phyloP scores from a whole-genome alignment of 106 monocot species.

The Dendrobium chrysotoxum region DNA sequence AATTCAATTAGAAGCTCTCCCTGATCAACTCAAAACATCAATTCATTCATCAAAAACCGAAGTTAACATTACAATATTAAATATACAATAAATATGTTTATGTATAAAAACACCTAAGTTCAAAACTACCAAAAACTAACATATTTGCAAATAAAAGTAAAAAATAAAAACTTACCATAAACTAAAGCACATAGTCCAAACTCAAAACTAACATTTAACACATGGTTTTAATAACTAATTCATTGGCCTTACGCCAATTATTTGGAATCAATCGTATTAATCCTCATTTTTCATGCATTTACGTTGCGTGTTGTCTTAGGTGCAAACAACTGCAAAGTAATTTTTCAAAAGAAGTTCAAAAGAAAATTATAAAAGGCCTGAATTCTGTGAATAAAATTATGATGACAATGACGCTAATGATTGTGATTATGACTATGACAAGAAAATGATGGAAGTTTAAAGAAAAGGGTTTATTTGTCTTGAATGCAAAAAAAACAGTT shows the following conservation, averaged over 20 bases:
- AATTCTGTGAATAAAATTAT: not conserved
- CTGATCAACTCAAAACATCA: not conserved
- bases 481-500: not conserved
- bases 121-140: not conserved
- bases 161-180: not conserved
- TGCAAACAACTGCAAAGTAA: not conserved
- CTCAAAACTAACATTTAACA: not conserved
- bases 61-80: not conserved
- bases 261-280: not conserved
- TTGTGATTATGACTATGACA: not conserved
- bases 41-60: not conserved
- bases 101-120: not conserved
- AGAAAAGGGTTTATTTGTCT: not conserved
- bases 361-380: not conserved
- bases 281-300: not conserved
- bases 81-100: not conserved
- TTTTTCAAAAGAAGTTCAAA: not conserved
- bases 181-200: not conserved
- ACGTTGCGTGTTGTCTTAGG: not conserved
- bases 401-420: not conserved
- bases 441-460: not conserved
- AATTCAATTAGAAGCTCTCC: not conserved
- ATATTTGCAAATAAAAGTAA: not conserved
- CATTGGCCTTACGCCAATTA: not conserved
- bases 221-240: not conserved